Base-by-base conservation (phyloP, 2,329 filamentous ascomycete species). In the Saccharata proteae region DNA sequence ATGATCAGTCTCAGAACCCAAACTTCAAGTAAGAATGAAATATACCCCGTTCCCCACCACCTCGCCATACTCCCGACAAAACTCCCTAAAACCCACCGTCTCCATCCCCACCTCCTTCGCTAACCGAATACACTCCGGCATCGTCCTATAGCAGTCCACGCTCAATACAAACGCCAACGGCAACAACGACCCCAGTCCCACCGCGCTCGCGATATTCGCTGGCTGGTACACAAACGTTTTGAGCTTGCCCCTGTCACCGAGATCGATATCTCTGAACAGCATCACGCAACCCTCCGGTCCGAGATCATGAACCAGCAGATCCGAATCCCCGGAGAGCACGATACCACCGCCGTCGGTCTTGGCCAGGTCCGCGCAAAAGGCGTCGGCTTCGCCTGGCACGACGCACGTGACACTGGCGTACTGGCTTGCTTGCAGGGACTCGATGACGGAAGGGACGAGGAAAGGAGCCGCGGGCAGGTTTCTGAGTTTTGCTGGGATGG, bases 321-420 rank as follows among this genome's bases (percentile, higher is more conserved):
- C 88, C 0, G 85, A 92, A 46, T 96, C 88, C n/a, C 74, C 77
- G 0, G 84, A 92, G 5, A 94, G 55, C 16, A 76, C 61, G 28
- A 27, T 30, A 10, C 84, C 67, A 1, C 73, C 74, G 1, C 71
- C 72, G 2, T 62, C 48, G 3, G 58, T 39, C n/a, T 62, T 63
- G 5, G 81, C 65, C 32, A 74, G 64, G 10, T 65, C 57, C 3
- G 83, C 84, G 50, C 85, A 93, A 56, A 74, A 90, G 15, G 65
- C 57, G 48, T 96, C 88, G 1, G 88, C 88, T 55, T 96, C 88
- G 1, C 81, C 85, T 0, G 83, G 75, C 0, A 93, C 77, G 9
- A 90, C 64, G 15, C 63, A 57, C 1, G 63, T 65, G 5, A 57
- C 43, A 3, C 47, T 6, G 60, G 62, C 26, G 64, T 47, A 37